Conservation (phyloP, 2,329 filamentous ascomycete species). For the Aspergillus tubingensis region DNA sequence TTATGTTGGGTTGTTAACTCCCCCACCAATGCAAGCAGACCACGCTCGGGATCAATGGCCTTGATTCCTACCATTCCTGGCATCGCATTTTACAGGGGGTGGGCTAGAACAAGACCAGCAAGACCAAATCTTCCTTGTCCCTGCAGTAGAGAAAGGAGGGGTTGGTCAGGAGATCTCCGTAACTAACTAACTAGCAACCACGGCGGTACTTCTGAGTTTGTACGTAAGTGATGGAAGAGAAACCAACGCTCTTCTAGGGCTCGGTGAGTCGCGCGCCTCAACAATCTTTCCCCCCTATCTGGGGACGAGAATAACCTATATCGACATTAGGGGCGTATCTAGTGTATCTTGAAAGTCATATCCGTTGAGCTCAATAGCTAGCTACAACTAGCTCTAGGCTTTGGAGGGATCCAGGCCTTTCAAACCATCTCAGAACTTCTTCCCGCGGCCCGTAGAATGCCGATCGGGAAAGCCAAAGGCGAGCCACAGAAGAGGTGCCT, state of each 20-base stretch:
- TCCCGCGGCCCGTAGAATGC: not conserved
- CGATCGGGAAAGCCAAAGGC: not conserved
- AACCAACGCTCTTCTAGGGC: not conserved
- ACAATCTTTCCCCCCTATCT: not conserved
- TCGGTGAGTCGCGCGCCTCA: not conserved
- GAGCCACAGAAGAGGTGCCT: not conserved
- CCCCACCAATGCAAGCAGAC: not conserved
- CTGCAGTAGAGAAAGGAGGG: slow-evolving; percentile 8
- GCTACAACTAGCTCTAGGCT: not conserved
- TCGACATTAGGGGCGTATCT: not conserved
- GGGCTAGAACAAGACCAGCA: not conserved
- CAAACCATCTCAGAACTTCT: not conserved
- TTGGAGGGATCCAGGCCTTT: not conserved
- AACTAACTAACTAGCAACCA: not conserved
- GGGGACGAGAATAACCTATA: not conserved
- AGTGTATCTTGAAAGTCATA: not conserved
- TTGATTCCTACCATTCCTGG: slow-evolving; percentile 2
- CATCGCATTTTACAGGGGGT: not conserved
- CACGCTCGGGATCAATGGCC: not conserved
- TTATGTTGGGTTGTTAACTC: not conserved
- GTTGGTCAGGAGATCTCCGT: slow-evolving; percentile 14
- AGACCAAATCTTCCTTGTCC: not conserved
- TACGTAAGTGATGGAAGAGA: not conserved
- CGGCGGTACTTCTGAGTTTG: not conserved
- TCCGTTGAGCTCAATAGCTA: not conserved